phyloP scores from a whole-genome alignment of 1,139 yeast genomes.

The Pichia sp. region DNA sequence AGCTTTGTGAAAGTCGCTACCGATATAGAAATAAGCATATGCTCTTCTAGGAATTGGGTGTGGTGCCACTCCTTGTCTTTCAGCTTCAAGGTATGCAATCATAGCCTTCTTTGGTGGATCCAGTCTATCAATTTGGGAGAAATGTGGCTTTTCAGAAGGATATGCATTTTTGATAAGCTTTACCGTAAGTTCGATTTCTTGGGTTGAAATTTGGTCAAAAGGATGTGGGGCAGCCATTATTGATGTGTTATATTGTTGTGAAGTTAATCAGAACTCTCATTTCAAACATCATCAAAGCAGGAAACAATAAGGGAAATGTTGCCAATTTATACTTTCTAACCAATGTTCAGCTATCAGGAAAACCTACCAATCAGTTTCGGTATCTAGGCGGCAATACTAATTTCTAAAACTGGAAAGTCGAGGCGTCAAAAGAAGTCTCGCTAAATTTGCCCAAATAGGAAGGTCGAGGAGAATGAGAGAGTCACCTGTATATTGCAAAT shows the following conservation, averaged over 20 bases:
- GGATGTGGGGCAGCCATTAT: slow-evolving; percentile 35
- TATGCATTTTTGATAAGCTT: slow-evolving; percentile 55
- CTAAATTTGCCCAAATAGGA: neutral
- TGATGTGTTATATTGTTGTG: neutral
- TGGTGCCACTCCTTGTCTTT: slow-evolving; percentile 46
- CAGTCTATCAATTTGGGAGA: slow-evolving; percentile 62
- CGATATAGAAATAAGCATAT: slow-evolving; percentile 60
- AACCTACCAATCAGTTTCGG: neutral
- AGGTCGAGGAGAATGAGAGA: neutral
- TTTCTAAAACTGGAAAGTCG: neutral
- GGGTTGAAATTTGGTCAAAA: slow-evolving; percentile 61
- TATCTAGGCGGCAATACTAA: neutral
- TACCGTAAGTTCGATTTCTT: slow-evolving; percentile 57
- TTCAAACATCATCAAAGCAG: too few species aligned
- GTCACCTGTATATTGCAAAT: too few species aligned
- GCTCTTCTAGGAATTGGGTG: slow-evolving; percentile 60
- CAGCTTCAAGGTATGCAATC: slow-evolving; percentile 64
- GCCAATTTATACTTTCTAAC: too few species aligned
- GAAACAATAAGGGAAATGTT: too few species aligned
- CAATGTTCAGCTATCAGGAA: neutral
- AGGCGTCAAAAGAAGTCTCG: neutral
- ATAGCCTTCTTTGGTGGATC: slow-evolving; percentile 81
- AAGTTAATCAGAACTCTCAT: neutral
- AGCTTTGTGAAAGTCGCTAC: slow-evolving; percentile 60
- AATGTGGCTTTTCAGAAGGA: slow-evolving; percentile 41